phyloP scores from a whole-genome alignment of 805 yeast genomes.

The Candida boidinii region DNA sequence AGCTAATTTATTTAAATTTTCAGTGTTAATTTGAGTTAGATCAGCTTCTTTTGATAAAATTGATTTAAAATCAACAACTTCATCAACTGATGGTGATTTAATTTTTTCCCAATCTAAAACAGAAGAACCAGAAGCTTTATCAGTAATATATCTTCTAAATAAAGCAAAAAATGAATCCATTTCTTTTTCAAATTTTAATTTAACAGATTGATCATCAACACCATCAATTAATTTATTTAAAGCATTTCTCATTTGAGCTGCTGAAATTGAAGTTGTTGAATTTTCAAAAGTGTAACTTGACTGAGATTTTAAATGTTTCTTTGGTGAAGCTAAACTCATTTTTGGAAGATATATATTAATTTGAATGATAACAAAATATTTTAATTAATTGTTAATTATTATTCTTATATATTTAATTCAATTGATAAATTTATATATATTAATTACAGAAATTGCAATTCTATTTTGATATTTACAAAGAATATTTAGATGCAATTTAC shows the following conservation, averaged over 20 bases:
- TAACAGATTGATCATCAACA: constrained; percentile 42
- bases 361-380: no score
- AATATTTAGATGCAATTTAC: no score
- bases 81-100: constrained; percentile 81
- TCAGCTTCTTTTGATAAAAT: constrained; percentile 32
- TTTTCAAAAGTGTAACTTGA: constrained; percentile 87
- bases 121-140: constrained; percentile 77
- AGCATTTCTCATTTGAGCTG: constrained; percentile 96
- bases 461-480: no score
- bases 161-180: constrained; percentile 92
- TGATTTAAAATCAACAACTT: constrained; percentile 71
- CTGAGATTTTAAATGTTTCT: constrained; percentile 60
- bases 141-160: constrained; percentile 85
- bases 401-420: no score
- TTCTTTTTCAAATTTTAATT: constrained; percentile 68
- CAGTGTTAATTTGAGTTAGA: constrained; percentile 18
- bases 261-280: constrained; percentile 91
- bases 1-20: constrained; percentile 73
- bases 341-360: no score
- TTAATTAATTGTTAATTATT: no score
- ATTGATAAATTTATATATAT: no score
- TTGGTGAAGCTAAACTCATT: background rate
- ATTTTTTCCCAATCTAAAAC: constrained; percentile 88
- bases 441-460: no score
- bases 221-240: constrained; percentile 83